phyloP scores from a whole-genome alignment of 108 stramenopile genomes.

The Pseudonitzschia multistriata region DNA sequence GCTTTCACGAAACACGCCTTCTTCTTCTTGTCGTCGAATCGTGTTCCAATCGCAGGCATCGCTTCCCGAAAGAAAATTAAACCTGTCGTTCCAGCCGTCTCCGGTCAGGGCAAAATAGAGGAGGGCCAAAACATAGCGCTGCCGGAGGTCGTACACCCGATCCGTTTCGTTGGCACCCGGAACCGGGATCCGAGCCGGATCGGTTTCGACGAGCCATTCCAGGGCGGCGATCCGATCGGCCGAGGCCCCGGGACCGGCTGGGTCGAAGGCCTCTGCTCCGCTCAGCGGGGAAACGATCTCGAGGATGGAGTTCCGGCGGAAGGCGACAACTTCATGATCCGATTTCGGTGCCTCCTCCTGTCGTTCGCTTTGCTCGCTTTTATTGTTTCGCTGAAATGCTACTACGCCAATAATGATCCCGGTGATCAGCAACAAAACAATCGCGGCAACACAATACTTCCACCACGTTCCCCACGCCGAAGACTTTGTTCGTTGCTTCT shows the following conservation, averaged over 20 bases:
- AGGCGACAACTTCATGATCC: too few species aligned
- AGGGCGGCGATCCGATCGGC: constrained; percentile 5
- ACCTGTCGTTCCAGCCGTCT: constrained; percentile 37
- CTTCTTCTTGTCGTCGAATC: too few species aligned
- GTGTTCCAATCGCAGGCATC: constrained; percentile 54
- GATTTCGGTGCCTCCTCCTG: too few species aligned
- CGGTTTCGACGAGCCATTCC: neutral
- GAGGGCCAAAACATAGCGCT: constrained; percentile 28
- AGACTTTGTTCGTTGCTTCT: too few species aligned
- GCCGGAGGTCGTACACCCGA: neutral
- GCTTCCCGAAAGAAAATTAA: constrained; percentile 42
- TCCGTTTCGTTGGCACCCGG: neutral
- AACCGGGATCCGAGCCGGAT: neutral
- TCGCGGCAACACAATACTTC: too few species aligned
- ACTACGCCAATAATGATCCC: too few species aligned
- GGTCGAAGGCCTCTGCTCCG: neutral
- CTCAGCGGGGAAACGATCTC: neutral
- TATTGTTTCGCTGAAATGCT: too few species aligned
- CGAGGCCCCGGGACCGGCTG: neutral
- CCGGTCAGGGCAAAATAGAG: constrained; percentile 53
- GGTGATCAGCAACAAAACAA: too few species aligned
- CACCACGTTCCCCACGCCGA: too few species aligned
- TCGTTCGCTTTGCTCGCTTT: too few species aligned
- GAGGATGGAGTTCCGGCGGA: too few species aligned
- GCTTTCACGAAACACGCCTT: too few species aligned